Percentiles rank a stretch among this genome's conserved stretches.
phyloP scores from a whole-genome alignment of 179 eudicot genomes.

The Pouteria campechiana region DNA sequence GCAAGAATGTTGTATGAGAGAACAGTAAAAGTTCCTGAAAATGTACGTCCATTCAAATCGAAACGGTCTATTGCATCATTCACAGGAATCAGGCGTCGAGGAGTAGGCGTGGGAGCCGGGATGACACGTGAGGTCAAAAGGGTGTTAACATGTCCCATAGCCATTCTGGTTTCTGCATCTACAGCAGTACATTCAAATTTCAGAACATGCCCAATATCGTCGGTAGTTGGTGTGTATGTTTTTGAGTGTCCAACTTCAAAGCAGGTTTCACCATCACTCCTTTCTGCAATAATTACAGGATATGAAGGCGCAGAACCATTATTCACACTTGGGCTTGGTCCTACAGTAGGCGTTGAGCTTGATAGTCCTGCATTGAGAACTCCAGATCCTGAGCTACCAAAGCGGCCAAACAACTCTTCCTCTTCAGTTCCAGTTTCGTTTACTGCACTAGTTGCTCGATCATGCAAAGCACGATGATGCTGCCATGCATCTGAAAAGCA shows the following conservation, averaged over 20 bases:
- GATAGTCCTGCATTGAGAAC: slow-evolving; percentile 29
- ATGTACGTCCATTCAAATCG: slow-evolving; percentile 50
- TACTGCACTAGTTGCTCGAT: slow-evolving; percentile 84
- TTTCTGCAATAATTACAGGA: slow-evolving; percentile 58
- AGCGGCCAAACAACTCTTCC: slow-evolving; percentile 79
- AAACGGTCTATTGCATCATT: slow-evolving; percentile 51
- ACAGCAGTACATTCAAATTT: slow-evolving; percentile 84
- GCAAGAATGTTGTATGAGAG: slow-evolving; percentile 87
- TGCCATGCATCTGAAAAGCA: slow-evolving; percentile 99
- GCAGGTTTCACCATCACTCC: slow-evolving; percentile 93
- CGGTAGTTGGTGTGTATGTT: slow-evolving; percentile 83
- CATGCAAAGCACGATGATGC: slow-evolving; percentile 92
- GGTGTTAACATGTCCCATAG: slow-evolving; percentile 57
- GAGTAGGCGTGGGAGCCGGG: slow-evolving; percentile 95
- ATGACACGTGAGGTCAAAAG: slow-evolving; percentile 82
- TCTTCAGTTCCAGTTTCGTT: slow-evolving; percentile 87
- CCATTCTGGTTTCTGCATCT: slow-evolving; percentile 59
- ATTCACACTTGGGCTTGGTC: slow-evolving; percentile 51
- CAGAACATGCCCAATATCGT: slow-evolving; percentile 88
- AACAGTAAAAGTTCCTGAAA: slow-evolving; percentile 76
- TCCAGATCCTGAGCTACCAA: slow-evolving; percentile 62
- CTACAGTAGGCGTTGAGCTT: too few species aligned
- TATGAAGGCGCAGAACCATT: slow-evolving; percentile 57
- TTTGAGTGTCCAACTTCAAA: slow-evolving; percentile 78
- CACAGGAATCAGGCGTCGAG: slow-evolving; percentile 73